Percentiles rank a stretch among this genome's conserved stretches.
Evolutionary conservation across 495 filamentous ascomycete species (phyloP).

Genomic region (Hypoxylon lienhwacheense): DNA sequence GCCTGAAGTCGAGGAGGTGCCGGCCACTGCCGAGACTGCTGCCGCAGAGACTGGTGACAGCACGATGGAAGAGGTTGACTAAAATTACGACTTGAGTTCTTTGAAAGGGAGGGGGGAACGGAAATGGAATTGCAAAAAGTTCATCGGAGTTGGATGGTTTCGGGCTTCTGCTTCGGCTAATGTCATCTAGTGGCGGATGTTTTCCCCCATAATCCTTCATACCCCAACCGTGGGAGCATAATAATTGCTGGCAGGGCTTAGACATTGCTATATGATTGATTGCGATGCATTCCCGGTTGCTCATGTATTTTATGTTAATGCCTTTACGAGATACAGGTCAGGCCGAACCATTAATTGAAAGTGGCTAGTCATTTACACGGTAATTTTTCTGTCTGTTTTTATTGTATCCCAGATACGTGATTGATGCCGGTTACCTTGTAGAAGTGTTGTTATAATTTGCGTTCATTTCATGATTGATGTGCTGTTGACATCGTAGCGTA

Average conservation of each 20-base stretch:
- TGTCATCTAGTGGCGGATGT: slow-evolving; percentile 43
- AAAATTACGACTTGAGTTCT: slow-evolving; percentile 41
- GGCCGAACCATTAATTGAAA: slow-evolving; percentile 38
- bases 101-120: slow-evolving; percentile 37
- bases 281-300: slow-evolving; percentile 25
- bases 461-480: no score
- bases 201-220: slow-evolving; percentile 37
- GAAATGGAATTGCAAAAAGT: no score
- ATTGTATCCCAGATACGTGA: no score
- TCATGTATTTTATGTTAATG: slow-evolving; percentile 41
- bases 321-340: slow-evolving; percentile 37
- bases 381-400: no score
- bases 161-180: slow-evolving; percentile 40
- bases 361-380: slow-evolving; percentile 19
- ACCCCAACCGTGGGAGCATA: slow-evolving; percentile 24
- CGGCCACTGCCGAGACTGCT: slow-evolving; percentile 56
- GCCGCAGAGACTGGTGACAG: slow-evolving; percentile 59
- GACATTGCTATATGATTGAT: slow-evolving; percentile 18
- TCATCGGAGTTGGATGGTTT: slow-evolving; percentile 51
- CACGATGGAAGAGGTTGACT: slow-evolving; percentile 71
- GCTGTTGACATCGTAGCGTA: no score
- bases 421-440: no score
- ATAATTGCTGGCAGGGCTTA: slow-evolving; percentile 27
- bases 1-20: slow-evolving; percentile 69
- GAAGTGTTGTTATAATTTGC: no score